Evolutionary conservation across 257 asterid genomes (phyloP).

Genomic region (Capsicum rhomboideum): DNA sequence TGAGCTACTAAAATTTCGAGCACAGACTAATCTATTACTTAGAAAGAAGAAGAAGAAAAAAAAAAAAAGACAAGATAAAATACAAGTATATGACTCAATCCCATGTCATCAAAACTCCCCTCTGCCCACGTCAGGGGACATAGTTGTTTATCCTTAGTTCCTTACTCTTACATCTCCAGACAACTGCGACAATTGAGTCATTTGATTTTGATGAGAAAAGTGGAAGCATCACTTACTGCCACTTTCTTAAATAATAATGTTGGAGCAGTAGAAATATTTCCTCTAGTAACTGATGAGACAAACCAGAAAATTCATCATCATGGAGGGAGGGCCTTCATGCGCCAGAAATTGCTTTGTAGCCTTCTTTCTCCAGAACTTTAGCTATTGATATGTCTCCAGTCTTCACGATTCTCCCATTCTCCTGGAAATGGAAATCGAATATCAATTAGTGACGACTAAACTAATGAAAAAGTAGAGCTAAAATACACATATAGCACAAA

Average conservation of each 20-base stretch:
- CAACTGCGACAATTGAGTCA: background rate
- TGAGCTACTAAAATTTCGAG: background rate
- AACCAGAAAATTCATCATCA: background rate
- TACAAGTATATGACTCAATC: background rate
- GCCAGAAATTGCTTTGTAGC: conserved; percentile 64
- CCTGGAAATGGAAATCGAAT: background rate
- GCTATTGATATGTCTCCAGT: conserved; percentile 85
- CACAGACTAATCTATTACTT: background rate
- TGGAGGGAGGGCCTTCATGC: conserved; percentile 6
- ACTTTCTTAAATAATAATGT: background rate
- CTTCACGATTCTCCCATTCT: conserved; percentile 78
- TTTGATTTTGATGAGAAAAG: background rate
- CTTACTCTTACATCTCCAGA: background rate
- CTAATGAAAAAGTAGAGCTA: background rate
- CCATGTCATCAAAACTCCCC: background rate
- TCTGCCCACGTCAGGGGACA: background rate
- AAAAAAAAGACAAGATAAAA: background rate
- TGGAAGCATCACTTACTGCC: background rate
- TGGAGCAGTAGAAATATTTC: background rate
- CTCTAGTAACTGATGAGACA: background rate
- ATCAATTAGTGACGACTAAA: background rate
- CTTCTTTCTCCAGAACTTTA: conserved; percentile 62
- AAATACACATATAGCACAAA: background rate
- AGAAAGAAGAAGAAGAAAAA: background rate
- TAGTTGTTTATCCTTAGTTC: background rate